Conservation (phyloP, 2,329 filamentous ascomycete species). For the Pestalotiopsis fici region DNA sequence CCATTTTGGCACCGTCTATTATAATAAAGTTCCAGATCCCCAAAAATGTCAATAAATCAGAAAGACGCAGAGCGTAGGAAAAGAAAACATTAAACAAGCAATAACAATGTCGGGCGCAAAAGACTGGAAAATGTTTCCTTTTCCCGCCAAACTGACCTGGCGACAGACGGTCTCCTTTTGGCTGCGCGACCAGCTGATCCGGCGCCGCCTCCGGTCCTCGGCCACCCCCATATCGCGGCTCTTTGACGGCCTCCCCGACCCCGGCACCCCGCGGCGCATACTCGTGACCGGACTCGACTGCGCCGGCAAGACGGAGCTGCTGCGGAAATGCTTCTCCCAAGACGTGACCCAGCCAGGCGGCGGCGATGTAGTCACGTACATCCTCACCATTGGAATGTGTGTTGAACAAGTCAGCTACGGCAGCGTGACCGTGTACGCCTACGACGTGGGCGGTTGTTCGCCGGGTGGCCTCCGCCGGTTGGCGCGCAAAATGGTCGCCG, state of each 20-base stretch:
- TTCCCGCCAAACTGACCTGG: not conserved
- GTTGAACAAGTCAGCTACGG: not conserved
- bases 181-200: conserved; percentile 1
- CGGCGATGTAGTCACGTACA: not conserved
- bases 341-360: not conserved
- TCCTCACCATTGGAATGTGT: not conserved
- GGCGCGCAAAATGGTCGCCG: not conserved
- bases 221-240: not conserved
- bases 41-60: not conserved
- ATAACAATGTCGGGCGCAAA: not conserved
- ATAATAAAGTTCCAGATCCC: not conserved
- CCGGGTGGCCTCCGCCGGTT: not conserved
- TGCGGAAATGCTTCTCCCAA: not conserved
- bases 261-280: not conserved
- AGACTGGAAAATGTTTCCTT: not conserved
- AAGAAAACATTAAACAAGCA: not conserved
- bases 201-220: not conserved
- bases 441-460: not conserved
- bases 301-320: not conserved
- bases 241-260: not conserved
- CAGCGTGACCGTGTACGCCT: not conserved
- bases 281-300: not conserved
- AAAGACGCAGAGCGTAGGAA: not conserved
- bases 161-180: not conserved
- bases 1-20: not conserved